Evolutionary conservation across 164 flowering plant genomes (phyloP), one percentile per base, ranked within the genome.

Genomic region (Saururus chinensis): DNA sequence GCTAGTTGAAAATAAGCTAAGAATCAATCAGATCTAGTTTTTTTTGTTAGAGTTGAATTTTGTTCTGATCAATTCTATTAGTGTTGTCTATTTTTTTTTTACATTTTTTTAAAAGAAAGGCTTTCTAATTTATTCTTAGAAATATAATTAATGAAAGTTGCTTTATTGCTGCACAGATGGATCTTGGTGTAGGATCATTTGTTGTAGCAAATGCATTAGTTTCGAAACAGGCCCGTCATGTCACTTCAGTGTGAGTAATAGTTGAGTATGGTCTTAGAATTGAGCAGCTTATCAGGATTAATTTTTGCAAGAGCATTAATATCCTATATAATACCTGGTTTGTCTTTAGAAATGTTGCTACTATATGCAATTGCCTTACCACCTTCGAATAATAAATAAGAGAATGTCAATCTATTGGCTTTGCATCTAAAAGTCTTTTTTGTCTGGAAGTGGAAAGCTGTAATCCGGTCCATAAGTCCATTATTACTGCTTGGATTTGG

Each of bases 121-220:
- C 49, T 45, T 12, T 45, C 17, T 45, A 13, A 12, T 45, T 60
- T 42, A 40, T 5, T 9, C 19, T 22, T 20, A 42, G 23, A 23
- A 41, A 21, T 19, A 26, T 58, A 1, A 14, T 52, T 40, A 11
- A 10, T 7, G 17, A 5, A 61, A 21, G 8, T 45, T 61, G 7
- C 57, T 63, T 45, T 66, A 59, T 58, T 20, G 51, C 59, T 24
- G 6, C 9, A 62, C 79, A 89, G 98, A 92, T 92, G 98, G 97
- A 92, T 80, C 76, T 86, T 68, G 97, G 98, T 26, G 98, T 92
- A 26, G 98, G 98, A 35, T 81, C 89, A 63, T 92, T 89, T 85
- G 89, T 89, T 5, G 25, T 89, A 12, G 89, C 84, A 55, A 92
- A 89, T 80, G 62, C 98, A 19, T 66, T 92, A 64, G 92, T 89